phyloP scores from a whole-genome alignment of 352 stramenopile species.

The Phytophthora melonis region DNA sequence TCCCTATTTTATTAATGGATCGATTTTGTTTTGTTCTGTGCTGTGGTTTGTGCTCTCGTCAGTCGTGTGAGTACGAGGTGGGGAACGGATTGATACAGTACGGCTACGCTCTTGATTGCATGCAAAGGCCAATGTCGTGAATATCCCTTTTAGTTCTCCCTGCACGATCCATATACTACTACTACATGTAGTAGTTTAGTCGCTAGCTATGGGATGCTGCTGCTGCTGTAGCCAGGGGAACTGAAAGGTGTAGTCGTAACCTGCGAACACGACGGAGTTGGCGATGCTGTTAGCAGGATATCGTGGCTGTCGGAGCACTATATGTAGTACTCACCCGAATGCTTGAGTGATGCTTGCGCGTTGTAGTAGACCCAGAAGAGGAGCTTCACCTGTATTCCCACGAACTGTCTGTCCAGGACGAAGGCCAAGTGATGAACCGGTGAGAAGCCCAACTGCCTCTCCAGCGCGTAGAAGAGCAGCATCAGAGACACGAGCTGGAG shows the following conservation, averaged over 20 bases:
- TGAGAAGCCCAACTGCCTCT: constrained; percentile 38
- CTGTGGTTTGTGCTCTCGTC: constrained; percentile 19
- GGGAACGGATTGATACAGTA: neutral
- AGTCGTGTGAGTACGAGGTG: constrained; percentile 29
- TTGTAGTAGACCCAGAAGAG: constrained; percentile 49
- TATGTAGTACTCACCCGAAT: constrained; percentile 31
- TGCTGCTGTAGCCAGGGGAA: constrained; percentile 39
- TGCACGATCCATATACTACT: no score
- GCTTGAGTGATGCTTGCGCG: constrained; percentile 34
- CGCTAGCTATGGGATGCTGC: neutral
- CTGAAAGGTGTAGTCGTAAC: constrained; percentile 47
- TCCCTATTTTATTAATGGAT: constrained; percentile 53
- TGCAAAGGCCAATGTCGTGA: neutral
- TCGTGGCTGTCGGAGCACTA: no score
- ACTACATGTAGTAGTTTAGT: no score
- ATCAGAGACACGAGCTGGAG: constrained; percentile 52
- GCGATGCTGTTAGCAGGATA: neutral
- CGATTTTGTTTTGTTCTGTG: constrained; percentile 37
- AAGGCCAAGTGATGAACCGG: constrained; percentile 46
- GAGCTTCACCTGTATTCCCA: constrained; percentile 43
- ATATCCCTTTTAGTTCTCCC: no score
- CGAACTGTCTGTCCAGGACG: constrained; percentile 44
- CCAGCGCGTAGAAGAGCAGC: constrained; percentile 32
- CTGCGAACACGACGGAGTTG: constrained; percentile 8
- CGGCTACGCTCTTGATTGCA: neutral